Conservation (phyloP, 2,329 filamentous ascomycete genomes). For the Didymella sp. region DNA sequence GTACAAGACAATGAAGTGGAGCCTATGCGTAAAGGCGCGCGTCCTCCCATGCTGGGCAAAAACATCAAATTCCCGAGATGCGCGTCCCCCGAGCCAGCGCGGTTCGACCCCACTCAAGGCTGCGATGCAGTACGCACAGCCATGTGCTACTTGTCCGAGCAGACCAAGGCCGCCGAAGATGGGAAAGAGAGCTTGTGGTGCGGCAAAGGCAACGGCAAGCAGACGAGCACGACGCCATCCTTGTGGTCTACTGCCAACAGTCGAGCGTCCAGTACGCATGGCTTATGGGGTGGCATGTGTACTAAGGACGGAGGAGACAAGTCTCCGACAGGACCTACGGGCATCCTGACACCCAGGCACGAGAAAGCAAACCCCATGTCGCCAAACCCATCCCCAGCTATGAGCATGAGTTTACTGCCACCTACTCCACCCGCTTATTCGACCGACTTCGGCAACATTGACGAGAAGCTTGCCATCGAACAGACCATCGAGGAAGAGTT, state of each 20-base stretch:
- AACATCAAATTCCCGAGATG: conserved; percentile 84
- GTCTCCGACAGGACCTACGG: conserved; percentile 53
- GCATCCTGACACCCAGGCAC: conserved; percentile 58
- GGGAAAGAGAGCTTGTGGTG: conserved; percentile 67
- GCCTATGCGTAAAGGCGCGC: conserved; percentile 65
- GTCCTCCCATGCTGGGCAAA: conserved; percentile 85
- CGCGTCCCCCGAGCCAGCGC: conserved; percentile 81
- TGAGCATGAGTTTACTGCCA: conserved; percentile 39
- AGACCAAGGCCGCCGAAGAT: conserved; percentile 52
- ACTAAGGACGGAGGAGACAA: conserved; percentile 50
- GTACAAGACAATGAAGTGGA: conserved; percentile 54
- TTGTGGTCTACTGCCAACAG: conserved; percentile 48
- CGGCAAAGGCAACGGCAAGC: conserved; percentile 48
- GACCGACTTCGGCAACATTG: conserved; percentile 51
- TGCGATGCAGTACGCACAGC: conserved; percentile 58
- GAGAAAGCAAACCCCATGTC: conserved; percentile 53
- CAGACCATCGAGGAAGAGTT: conserved; percentile 70
- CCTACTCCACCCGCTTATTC: conserved; percentile 49
- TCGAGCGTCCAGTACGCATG: conserved; percentile 63
- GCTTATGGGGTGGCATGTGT: conserved; percentile 81
- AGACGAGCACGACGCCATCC: conserved; percentile 42
- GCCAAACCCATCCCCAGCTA: conserved; percentile 46
- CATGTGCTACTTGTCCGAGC: conserved; percentile 60
- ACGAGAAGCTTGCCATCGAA: conserved; percentile 53
- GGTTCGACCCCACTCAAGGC: conserved; percentile 78